Conservation (phyloP, 176 grass and related monocot genomes). For the Paspalum vaginatum region DNA sequence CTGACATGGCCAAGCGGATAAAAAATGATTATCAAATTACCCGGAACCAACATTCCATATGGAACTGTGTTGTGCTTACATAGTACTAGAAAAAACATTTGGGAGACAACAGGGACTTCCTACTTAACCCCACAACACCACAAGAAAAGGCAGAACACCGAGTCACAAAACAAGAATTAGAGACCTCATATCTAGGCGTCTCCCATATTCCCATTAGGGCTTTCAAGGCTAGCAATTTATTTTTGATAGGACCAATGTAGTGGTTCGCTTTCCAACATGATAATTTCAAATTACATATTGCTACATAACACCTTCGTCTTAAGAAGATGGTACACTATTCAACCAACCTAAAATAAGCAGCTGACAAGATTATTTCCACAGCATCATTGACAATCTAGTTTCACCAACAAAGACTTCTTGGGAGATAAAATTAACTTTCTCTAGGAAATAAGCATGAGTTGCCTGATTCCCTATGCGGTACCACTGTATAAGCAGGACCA, state of each 20-base stretch:
- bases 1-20: neutral
- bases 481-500: neutral
- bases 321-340: neutral
- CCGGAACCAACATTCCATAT: neutral
- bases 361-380: neutral
- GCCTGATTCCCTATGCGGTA: neutral
- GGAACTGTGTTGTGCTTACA: neutral
- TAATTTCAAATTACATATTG: neutral
- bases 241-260: neutral
- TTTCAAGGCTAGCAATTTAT: neutral
- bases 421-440: neutral
- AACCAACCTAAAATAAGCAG: neutral
- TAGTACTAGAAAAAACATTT: neutral
- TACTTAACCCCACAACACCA: neutral
- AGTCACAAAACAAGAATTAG: neutral
- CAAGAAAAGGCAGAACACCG: neutral
- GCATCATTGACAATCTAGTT: neutral
- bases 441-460: neutral
- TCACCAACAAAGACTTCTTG: neutral
- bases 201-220: neutral
- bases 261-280: neutral
- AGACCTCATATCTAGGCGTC: neutral
- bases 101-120: neutral
- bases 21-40: neutral
- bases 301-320: neutral